Evolutionary conservation across 2,329 filamentous ascomycete species (phyloP), one percentile per base, ranked within the genome.

Genomic region (Spiromastix sp.): DNA sequence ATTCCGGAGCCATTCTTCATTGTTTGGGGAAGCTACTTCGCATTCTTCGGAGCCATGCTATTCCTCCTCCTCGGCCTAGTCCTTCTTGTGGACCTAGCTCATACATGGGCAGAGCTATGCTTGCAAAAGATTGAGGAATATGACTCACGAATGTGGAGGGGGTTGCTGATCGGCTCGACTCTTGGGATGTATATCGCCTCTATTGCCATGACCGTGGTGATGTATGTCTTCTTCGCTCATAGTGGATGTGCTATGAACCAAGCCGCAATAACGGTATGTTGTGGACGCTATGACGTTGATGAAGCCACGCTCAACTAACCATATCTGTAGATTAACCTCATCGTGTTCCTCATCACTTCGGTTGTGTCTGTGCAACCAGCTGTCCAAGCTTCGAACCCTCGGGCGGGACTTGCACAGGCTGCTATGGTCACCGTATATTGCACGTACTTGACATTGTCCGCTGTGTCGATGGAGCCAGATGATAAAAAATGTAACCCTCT

Each of bases 351-450:
- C 32, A 68, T 74, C 40, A 78, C 93, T 42, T 93, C 86, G 0
- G 70, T 79, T 45, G 71, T 95, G 20, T 95, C 89, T 0, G 80
- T 98, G 42, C 87, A 96, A 55, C 87, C 91, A 1, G 74, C 74
- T 1, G 77, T 98, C 10, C 91, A 98, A 60, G 85, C 87, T 52
- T 80, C 80, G 56, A 98, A 98, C 60, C 78, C 87, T 31, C 86
- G 89, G 55, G 91, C 91, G 27, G 91, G 91, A 32, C 72, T 98
- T 40, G 91, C 91, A n/a, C 91, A 98, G 57, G 86, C 87, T 27
- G 89, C 91, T 42, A 95, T 96, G 75, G 91, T 98, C 29, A 85
- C 87, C 12, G 76, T 94, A 39, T 98, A 98, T 70, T 98, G 91
- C 74, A 96, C 91, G 28, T 98, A 98, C 56, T 75, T 98, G 37